phyloP scores from a whole-genome alignment of 2,329 filamentous ascomycete genomes.

The Teratosphaeria epicoccoides region DNA sequence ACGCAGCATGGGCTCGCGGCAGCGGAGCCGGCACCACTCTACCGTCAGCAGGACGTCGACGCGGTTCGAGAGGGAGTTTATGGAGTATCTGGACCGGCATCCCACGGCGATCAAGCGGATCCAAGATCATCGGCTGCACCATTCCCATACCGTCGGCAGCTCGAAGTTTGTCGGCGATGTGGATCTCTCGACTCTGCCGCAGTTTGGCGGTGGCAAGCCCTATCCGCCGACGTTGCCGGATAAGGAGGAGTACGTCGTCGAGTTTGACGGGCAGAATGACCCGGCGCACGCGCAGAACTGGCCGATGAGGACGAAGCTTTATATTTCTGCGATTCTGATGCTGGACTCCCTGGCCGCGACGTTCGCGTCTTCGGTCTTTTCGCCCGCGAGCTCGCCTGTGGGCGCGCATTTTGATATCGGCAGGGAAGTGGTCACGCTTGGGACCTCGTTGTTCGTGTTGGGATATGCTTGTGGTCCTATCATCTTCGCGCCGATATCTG shows the following conservation, averaged over 20 bases:
- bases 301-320: constrained; percentile 62
- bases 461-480: constrained; percentile 29
- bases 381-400: constrained; percentile 33
- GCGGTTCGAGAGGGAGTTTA: constrained; percentile 34
- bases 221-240: constrained; percentile 61
- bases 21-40: constrained; percentile 1
- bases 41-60: constrained; percentile 12
- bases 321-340: constrained; percentile 56
- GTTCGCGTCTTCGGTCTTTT: constrained; percentile 39
- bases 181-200: constrained; percentile 44
- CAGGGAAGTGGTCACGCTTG: constrained; percentile 27
- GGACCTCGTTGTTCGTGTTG: constrained; percentile 30
- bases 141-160: constrained; percentile 59
- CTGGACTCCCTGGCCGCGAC: constrained; percentile 63
- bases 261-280: constrained; percentile 72
- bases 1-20: background rate
- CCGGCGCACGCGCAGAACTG: constrained; percentile 78
- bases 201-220: constrained; percentile 63
- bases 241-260: constrained; percentile 68
- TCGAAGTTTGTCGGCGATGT: constrained; percentile 18
- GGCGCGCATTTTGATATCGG: constrained; percentile 34
- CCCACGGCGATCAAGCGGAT: constrained; percentile 61
- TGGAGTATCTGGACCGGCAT: constrained; percentile 49
- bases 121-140: constrained; percentile 59
- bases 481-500: constrained; percentile 42